Percentiles rank a stretch among this genome's conserved stretches.
Evolutionary conservation across 345 rosid genomes (phyloP).

Genomic region (Firmiana major): DNA sequence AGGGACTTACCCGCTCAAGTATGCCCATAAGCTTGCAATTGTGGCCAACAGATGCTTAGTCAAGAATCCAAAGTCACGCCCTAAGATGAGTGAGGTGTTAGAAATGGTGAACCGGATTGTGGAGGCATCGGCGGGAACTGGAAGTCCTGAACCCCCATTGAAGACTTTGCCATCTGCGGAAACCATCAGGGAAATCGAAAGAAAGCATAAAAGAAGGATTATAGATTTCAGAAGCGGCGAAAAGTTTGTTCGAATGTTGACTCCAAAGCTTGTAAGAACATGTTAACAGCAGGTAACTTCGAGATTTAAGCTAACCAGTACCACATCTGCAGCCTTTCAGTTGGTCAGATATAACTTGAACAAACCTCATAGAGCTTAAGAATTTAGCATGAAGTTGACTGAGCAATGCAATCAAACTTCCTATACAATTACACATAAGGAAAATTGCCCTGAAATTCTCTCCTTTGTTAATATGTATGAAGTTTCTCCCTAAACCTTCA

Average conservation of each 20-base stretch:
- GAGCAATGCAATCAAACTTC: not conserved
- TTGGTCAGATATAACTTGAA: not conserved
- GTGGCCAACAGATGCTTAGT: constrained; percentile 76
- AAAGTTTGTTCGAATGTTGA: constrained; percentile 43
- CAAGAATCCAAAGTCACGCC: constrained; percentile 69
- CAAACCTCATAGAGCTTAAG: not conserved
- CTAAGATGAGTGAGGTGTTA: constrained; percentile 90
- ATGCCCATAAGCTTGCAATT: constrained; percentile 57
- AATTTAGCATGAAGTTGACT: not conserved
- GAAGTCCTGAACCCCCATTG: constrained; percentile 37
- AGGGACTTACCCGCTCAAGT: constrained; percentile 41
- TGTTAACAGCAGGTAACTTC: constrained; percentile 28
- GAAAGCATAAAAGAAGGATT: constrained; percentile 35
- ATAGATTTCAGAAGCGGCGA: constrained; percentile 38
- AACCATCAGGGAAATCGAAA: constrained; percentile 19
- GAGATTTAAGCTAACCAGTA: not conserved
- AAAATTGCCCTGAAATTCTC: not conserved
- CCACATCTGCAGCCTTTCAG: not conserved
- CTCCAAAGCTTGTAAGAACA: constrained; percentile 35
- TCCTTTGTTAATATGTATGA: not conserved
- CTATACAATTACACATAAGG: not conserved
- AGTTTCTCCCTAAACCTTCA: not conserved
- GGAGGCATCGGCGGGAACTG: constrained; percentile 35
- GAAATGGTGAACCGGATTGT: constrained; percentile 54
- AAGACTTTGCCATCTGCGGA: constrained; percentile 26